Evolutionary conservation across 164 flowering plant genomes (phyloP).

Genomic region (Pachysandra terminalis): DNA sequence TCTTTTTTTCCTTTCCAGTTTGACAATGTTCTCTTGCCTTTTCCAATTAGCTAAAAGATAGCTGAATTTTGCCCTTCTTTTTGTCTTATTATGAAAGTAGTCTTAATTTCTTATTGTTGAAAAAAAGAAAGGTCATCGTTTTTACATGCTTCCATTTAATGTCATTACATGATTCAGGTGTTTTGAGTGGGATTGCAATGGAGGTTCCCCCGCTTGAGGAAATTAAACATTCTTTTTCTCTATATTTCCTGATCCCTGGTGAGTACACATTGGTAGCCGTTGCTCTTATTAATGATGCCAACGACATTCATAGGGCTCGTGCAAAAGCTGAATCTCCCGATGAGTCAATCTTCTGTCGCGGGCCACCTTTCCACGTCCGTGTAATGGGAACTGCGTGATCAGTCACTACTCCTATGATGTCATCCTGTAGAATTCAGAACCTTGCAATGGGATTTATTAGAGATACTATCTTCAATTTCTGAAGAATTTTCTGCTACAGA

Average conservation of each 20-base stretch:
- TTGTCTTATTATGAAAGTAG: too few species aligned
- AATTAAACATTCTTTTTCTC: conserved; percentile 65
- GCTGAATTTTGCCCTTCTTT: too few species aligned
- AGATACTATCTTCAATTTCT: neutral
- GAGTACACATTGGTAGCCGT: conserved; percentile 94
- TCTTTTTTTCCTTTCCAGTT: too few species aligned
- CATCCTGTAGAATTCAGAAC: neutral
- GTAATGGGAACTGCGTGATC: conserved; percentile 58
- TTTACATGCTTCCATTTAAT: too few species aligned
- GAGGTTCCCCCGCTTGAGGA: conserved; percentile 91
- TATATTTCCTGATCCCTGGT: conserved; percentile 91
- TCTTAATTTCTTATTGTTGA: too few species aligned
- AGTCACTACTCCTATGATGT: neutral
- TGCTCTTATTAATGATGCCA: conserved; percentile 83
- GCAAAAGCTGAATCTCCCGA: conserved; percentile 68
- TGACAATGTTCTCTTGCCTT: too few species aligned
- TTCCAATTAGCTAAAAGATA: too few species aligned
- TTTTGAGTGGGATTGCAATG: conserved; percentile 61
- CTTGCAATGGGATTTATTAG: neutral
- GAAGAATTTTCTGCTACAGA: neutral
- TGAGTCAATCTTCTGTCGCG: conserved; percentile 90
- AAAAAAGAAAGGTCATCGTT: too few species aligned
- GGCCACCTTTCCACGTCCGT: conserved; percentile 87
- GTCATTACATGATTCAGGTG: conserved; percentile 59
- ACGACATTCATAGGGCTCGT: conserved; percentile 82